Evolutionary conservation across 1,139 yeast species (phyloP).

Genomic region (Lodderomyces pseudojiufengensis): DNA sequence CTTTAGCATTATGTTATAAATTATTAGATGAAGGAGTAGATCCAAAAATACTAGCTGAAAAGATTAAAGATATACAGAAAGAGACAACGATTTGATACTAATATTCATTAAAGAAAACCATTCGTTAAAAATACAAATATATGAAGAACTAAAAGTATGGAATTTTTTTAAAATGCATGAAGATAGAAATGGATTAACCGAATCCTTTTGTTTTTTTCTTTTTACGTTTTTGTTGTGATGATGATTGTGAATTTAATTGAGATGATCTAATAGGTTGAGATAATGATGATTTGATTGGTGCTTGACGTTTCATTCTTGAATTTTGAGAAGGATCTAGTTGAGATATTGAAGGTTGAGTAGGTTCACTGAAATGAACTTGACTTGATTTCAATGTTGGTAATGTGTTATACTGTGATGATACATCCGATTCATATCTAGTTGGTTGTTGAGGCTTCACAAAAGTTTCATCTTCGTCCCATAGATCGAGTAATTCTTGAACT

Average conservation of each 20-base stretch:
- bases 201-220: conserved; percentile 2
- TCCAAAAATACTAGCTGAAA: conserved; percentile 28
- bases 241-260: conserved; percentile 1
- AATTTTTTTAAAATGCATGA: no score
- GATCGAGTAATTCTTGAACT: conserved; percentile 21
- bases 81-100: conserved; percentile 23
- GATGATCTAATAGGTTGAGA: not conserved
- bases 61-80: conserved; percentile 23
- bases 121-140: no score
- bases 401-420: no score
- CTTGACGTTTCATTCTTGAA: no score
- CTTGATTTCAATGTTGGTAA: not conserved
- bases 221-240: conserved; percentile 2
- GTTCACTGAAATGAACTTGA: not conserved
- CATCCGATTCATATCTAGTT: not conserved
- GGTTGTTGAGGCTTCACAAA: not conserved
- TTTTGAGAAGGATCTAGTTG: no score
- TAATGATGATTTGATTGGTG: no score
- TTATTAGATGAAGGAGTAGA: conserved; percentile 38
- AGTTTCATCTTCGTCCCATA: conserved; percentile 23
- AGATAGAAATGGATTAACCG: no score
- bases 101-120: conserved; percentile 2
- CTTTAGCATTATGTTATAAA: conserved; percentile 33
- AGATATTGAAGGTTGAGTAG: not conserved
- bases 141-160: not conserved